Conservation (phyloP, 306 rosid species). For the Vachellia collinsii region DNA sequence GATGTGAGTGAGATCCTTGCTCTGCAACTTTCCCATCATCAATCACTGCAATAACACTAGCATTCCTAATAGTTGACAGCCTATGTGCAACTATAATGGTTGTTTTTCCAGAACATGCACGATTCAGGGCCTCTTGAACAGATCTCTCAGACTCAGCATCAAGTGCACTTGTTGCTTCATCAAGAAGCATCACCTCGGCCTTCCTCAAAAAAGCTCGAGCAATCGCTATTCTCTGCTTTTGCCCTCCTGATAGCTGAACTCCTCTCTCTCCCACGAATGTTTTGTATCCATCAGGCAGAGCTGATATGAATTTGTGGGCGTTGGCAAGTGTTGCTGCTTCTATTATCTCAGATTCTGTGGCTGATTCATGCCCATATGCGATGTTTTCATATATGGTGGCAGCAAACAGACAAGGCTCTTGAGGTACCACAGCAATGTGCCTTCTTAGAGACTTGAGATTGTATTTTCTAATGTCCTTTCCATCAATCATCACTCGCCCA, state of each 20-base stretch:
- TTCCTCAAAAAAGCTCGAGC: conserved; percentile 90
- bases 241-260: conserved; percentile 92
- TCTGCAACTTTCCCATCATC: conserved; percentile 99
- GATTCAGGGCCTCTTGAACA: conserved; percentile 94
- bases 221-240: conserved; percentile 89
- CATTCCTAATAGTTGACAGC: conserved; percentile 85
- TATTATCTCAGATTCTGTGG: conserved; percentile 84
- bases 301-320: conserved; percentile 88
- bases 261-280: conserved; percentile 98
- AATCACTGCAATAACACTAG: conserved; percentile 83
- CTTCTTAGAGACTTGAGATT: conserved; percentile 88
- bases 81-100: conserved; percentile 94
- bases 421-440: conserved; percentile 94
- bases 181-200: conserved; percentile 92
- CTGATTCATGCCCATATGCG: conserved; percentile 91
- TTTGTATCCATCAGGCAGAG: conserved; percentile 82
- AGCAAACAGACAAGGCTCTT: conserved; percentile 93
- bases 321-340: conserved; percentile 94
- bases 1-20: conserved; percentile 96
- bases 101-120: conserved; percentile 84
- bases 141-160: conserved; percentile 96
- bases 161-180: conserved; percentile 98
- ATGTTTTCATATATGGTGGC: conserved; percentile 85
- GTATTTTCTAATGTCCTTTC: conserved; percentile 90
- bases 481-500: conserved; percentile 85